Percentiles rank a stretch among this genome's conserved stretches.
These are phyloP conservation scores for Gigaspora rosea DNA, from an alignment of 192 early-diverging fungal genomes.

Conservation along the genomic window DNA sequence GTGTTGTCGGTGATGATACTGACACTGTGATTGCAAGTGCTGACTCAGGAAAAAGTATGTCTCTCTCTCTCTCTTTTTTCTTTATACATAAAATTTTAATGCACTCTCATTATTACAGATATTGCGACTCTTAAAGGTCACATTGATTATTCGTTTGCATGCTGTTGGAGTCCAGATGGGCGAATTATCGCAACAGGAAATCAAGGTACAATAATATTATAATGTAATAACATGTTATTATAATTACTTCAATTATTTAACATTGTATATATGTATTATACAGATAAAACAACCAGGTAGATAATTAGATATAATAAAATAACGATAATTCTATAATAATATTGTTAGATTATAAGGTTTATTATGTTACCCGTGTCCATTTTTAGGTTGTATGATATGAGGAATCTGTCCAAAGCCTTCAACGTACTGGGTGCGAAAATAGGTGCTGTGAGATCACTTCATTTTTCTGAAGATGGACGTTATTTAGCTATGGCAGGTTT, in stretches of 20 bases:
- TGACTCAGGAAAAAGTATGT: conserved; percentile 50
- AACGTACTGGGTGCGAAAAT: conserved; percentile 50
- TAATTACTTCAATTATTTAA: background rate
- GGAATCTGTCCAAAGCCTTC: conserved; percentile 56
- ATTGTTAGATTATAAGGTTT: no score
- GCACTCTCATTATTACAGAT: background rate
- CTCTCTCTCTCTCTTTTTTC: background rate
- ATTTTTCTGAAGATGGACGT: conserved; percentile 57
- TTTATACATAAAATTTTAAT: background rate
- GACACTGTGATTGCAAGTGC: conserved; percentile 51
- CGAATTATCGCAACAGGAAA: conserved; percentile 63
- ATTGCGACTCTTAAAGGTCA: conserved; percentile 54
- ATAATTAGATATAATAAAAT: no score
- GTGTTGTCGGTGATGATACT: conserved; percentile 58
- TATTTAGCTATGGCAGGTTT: conserved; percentile 58
- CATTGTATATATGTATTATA: background rate
- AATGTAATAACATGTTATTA: background rate
- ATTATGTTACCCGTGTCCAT: conserved; percentile 25
- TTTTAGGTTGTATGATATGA: conserved; percentile 64
- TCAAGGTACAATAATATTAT: conserved; percentile 37
- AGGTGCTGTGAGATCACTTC: conserved; percentile 61
- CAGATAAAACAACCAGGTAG: conserved; percentile 47
- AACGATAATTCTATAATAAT: conserved; percentile 14
- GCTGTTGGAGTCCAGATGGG: conserved; percentile 63
- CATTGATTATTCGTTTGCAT: conserved; percentile 70